These are phyloP conservation scores for Penicillium rolfsii DNA, from an alignment of 2,329 filamentous ascomycete genomes.

Conservation along the genomic window DNA sequence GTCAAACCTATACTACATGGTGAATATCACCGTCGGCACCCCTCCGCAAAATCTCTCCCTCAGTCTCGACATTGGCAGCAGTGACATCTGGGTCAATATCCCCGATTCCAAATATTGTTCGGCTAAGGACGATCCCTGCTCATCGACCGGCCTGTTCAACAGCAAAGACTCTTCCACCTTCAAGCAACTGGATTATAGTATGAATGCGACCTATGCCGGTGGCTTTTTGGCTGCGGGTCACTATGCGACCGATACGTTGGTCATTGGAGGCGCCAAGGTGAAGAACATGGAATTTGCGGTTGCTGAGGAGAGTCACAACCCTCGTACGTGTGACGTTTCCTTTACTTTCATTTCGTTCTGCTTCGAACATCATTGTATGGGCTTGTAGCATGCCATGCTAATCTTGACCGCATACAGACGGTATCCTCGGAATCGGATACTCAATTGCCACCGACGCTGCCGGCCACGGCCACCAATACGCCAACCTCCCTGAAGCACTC, in stretches of 20 bases:
- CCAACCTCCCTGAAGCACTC: conserved; percentile 68
- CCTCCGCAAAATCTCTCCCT: conserved; percentile 56
- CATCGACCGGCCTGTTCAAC: background rate
- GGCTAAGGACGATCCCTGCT: conserved; percentile 22
- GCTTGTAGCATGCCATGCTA: background rate
- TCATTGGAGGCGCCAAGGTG: background rate
- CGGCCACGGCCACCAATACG: conserved; percentile 53
- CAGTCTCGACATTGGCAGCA: conserved; percentile 63
- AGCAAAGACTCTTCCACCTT: background rate
- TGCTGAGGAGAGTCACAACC: background rate
- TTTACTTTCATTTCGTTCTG: no score
- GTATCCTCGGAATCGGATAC: conserved; percentile 3
- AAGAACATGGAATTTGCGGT: background rate
- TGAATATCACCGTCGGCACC: conserved; percentile 51
- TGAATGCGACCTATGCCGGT: conserved; percentile 2
- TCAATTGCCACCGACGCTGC: background rate
- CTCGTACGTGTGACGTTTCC: background rate
- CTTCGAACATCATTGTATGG: no score
- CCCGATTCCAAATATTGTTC: conserved; percentile 63
- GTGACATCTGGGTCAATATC: conserved; percentile 68
- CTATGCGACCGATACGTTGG: conserved; percentile 1
- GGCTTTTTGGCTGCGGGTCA: background rate
- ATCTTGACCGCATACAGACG: background rate
- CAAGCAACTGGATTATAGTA: background rate
- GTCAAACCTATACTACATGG: background rate